These are phyloP conservation scores for Pythium phragmiticola DNA, from an alignment of 352 stramenopile species.

Conservation along the genomic window DNA sequence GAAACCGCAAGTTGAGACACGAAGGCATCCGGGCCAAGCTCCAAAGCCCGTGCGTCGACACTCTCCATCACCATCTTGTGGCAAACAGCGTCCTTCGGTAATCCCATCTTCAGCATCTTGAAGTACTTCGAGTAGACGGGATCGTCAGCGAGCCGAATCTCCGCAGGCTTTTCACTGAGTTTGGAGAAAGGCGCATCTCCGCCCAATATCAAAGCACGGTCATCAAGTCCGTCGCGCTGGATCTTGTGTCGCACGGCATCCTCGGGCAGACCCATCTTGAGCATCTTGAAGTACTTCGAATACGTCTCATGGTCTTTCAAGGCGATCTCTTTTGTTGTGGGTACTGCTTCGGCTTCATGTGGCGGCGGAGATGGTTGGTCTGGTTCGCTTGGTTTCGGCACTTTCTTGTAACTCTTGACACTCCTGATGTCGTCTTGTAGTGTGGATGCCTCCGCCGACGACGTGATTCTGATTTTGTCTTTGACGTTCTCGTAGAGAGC, in stretches of 20 bases:
- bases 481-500: conserved; percentile 67
- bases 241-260: conserved; percentile 89
- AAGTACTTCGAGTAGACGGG: conserved; percentile 86
- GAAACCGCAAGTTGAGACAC: conserved; percentile 37
- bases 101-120: conserved; percentile 93
- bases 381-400: neutral
- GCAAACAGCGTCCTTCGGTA: conserved; percentile 76
- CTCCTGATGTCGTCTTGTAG: conserved; percentile 68
- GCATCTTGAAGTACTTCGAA: conserved; percentile 93
- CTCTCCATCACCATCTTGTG: conserved; percentile 76
- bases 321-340: conserved; percentile 5
- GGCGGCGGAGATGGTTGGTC: neutral
- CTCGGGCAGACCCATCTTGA: conserved; percentile 87
- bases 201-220: conserved; percentile 38
- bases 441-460: conserved; percentile 27
- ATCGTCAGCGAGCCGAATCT: conserved; percentile 53
- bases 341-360: neutral
- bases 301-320: conserved; percentile 66
- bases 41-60: conserved; percentile 54
- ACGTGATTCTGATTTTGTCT: conserved; percentile 34
- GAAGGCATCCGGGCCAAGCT: conserved; percentile 59
- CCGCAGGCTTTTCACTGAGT: conserved; percentile 26
- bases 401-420: conserved; percentile 29
- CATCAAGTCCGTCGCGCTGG: conserved; percentile 40
- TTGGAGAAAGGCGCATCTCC: conserved; percentile 36